phyloP scores from a whole-genome alignment of 2,329 filamentous ascomycete species.

The Phialemonium atrogriseum region DNA sequence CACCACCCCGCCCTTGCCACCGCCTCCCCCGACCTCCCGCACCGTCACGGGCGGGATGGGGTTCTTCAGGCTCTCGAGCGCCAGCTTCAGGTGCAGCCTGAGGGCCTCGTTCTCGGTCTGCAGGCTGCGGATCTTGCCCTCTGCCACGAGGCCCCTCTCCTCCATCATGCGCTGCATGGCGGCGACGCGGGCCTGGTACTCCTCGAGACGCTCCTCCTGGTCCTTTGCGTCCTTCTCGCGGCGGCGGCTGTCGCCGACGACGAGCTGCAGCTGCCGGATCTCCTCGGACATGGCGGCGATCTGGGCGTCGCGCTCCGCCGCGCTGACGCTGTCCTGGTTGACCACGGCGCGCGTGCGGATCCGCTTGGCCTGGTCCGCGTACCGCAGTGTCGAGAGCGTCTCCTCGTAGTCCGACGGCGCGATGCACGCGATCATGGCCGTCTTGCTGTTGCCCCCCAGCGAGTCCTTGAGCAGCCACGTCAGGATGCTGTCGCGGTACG shows the following conservation, averaged over 20 bases:
- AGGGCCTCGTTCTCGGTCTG: slow-evolving; percentile 87
- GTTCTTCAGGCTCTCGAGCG: slow-evolving; percentile 79
- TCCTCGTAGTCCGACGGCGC: slow-evolving; percentile 94
- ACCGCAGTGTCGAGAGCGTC: slow-evolving; percentile 89
- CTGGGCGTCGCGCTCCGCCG: slow-evolving; percentile 88
- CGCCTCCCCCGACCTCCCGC: slow-evolving; percentile 9
- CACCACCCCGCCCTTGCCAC: slow-evolving; percentile 14
- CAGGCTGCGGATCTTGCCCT: slow-evolving; percentile 87
- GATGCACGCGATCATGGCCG: slow-evolving; percentile 98
- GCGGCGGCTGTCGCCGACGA: slow-evolving; percentile 53
- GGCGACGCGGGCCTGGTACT: slow-evolving; percentile 85
- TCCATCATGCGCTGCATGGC: slow-evolving; percentile 95
- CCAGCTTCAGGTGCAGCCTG: slow-evolving; percentile 78
- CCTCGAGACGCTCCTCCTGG: slow-evolving; percentile 78
- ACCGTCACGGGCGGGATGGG: slow-evolving; percentile 63
- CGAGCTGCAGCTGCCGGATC: slow-evolving; percentile 78
- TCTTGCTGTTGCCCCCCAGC: slow-evolving; percentile 93
- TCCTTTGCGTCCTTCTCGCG: slow-evolving; percentile 70
- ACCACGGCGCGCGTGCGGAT: slow-evolving; percentile 91
- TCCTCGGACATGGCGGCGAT: slow-evolving; percentile 93
- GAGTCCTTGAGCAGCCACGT: slow-evolving; percentile 91
- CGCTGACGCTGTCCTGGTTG: slow-evolving; percentile 86
- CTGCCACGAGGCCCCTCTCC: slow-evolving; percentile 79
- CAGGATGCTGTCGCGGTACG: slow-evolving; percentile 82
- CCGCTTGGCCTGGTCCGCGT: slow-evolving; percentile 94